Base-by-base conservation (phyloP, 164 flowering plant species). In the Piper longum region DNA sequence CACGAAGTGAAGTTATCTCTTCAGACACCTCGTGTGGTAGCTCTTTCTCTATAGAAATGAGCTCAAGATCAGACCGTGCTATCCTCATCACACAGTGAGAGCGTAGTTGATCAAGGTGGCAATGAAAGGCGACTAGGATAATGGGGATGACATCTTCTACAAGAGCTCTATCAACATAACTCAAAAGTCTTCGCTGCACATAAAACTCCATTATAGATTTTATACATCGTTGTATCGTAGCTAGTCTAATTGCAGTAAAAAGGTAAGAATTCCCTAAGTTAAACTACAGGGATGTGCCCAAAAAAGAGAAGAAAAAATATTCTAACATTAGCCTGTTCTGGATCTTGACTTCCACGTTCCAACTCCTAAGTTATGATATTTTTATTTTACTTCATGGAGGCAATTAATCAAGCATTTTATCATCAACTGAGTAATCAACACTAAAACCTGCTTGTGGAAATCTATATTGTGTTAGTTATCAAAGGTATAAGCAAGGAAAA, bases 111-210 rank as follows among this genome's bases (percentile, higher is more conserved):
- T 41, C 76, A 43, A 70, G 69, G 57, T 83, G 74, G 67, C 93
- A 84, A 67, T 80, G 79, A 67, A 72, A 78, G 54, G 88, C 86
- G 17, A 70, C 87, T 61, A 69, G 58, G 62, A 82, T 78, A 55
- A 87, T 84, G 51, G 85, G 87, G 66, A 87, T 77, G 4, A 87
- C 79, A 72, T 87, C 85, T 65, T 84, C 88, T 39, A 75, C 81
- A 60, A 71, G 62, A 61, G 89, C 85, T 69, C 83, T 84, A 40
- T 69, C 85, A 11, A 82, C 79, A 71, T 80, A 85, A 70, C 77
- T 83, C 55, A 80, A 68, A 69, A 87, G 82, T 36, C 75, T 79
- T 4, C 89, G 80, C 92, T 86, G 83, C 82, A 81, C 51, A 19
- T 16, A 72, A 41, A 3, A 8, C 14, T 54, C 7, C 16, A 3